Evolutionary conservation across 2,329 filamentous ascomycete genomes (phyloP).

Genomic region (Beauveria rudraprayagi): DNA sequence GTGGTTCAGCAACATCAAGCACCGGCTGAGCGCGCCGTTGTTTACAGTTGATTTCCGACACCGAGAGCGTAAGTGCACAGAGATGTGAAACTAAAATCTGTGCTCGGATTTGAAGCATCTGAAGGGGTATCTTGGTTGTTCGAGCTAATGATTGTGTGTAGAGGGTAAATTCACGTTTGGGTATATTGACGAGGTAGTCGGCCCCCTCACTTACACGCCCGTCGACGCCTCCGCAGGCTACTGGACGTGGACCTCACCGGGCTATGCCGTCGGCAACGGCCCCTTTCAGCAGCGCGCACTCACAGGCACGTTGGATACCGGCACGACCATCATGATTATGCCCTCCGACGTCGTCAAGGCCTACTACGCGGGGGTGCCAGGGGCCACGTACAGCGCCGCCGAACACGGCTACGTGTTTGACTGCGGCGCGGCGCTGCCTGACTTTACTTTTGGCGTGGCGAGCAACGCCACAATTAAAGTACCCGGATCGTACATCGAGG

Average conservation of each 20-base stretch:
- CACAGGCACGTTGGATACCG: slow-evolving; percentile 46
- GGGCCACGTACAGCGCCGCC: neutral
- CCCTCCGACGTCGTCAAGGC: slow-evolving; percentile 40
- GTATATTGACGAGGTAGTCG: slow-evolving; percentile 51
- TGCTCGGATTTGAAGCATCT: too few relatives aligned
- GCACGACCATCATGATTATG: slow-evolving; percentile 55
- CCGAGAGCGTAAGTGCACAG: slow-evolving; percentile 19
- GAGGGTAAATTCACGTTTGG: slow-evolving; percentile 68
- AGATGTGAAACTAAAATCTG: too few relatives aligned
- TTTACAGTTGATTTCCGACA: slow-evolving; percentile 64
- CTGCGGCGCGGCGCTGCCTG: slow-evolving; percentile 35
- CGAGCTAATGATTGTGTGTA: slow-evolving; percentile 22
- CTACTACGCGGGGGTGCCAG: slow-evolving; percentile 32
- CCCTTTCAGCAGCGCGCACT: slow-evolving; percentile 29
- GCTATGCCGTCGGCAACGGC: slow-evolving; percentile 17
- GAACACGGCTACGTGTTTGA: slow-evolving; percentile 27
- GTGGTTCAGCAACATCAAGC: slow-evolving; percentile 30
- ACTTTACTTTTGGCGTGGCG: slow-evolving; percentile 41
- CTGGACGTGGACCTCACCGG: slow-evolving; percentile 39
- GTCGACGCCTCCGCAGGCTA: slow-evolving; percentile 55
- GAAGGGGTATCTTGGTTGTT: too few relatives aligned
- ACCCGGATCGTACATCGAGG: neutral
- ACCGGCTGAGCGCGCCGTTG: slow-evolving; percentile 27
- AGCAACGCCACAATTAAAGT: slow-evolving; percentile 23
- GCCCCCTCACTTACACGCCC: slow-evolving; percentile 52